Percentiles rank a stretch among this genome's conserved stretches.
Conservation (phyloP, 2,329 filamentous ascomycete genomes). For the Paraphaeosphaeria minitans region DNA sequence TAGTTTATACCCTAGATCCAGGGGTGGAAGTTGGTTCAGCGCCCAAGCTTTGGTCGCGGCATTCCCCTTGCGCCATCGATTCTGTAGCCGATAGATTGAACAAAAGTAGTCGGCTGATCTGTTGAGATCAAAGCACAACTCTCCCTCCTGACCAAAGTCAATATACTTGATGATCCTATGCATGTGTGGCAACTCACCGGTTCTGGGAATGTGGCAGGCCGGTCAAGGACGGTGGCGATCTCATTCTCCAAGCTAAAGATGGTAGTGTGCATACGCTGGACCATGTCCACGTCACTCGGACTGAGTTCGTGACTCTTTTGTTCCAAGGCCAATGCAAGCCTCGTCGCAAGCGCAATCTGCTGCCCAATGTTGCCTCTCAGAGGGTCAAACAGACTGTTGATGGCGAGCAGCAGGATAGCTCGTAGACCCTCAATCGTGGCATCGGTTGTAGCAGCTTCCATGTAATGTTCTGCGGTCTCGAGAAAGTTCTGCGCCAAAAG, state of each 20-base stretch:
- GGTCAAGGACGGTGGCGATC: conserved; percentile 40
- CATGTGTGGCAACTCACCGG: conserved; percentile 25
- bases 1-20: conserved; percentile 33
- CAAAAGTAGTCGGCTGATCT: conserved; percentile 41
- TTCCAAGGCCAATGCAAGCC: conserved; percentile 41
- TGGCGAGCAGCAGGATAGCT: conserved; percentile 40
- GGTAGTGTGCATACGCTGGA: conserved; percentile 41
- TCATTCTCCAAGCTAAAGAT: conserved; percentile 46
- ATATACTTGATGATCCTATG: neutral
- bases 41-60: conserved; percentile 23
- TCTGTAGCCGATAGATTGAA: conserved; percentile 42
- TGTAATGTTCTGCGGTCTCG: conserved; percentile 36
- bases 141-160: conserved; percentile 31
- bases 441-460: conserved; percentile 41
- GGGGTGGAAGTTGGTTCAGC: conserved; percentile 29
- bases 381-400: conserved; percentile 45
- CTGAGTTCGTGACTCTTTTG: conserved; percentile 34
- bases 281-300: conserved; percentile 25
- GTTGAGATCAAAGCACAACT: conserved; percentile 32
- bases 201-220: conserved; percentile 44
- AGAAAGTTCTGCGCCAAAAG: conserved; percentile 34
- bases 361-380: conserved; percentile 43
- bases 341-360: conserved; percentile 42
- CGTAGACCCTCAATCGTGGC: conserved; percentile 39
- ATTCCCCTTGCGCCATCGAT: conserved; percentile 43